Evolutionary conservation across 2,329 filamentous ascomycete genomes (phyloP), one percentile per base, ranked within the genome.

Genomic region (Colletotrichum sp.): DNA sequence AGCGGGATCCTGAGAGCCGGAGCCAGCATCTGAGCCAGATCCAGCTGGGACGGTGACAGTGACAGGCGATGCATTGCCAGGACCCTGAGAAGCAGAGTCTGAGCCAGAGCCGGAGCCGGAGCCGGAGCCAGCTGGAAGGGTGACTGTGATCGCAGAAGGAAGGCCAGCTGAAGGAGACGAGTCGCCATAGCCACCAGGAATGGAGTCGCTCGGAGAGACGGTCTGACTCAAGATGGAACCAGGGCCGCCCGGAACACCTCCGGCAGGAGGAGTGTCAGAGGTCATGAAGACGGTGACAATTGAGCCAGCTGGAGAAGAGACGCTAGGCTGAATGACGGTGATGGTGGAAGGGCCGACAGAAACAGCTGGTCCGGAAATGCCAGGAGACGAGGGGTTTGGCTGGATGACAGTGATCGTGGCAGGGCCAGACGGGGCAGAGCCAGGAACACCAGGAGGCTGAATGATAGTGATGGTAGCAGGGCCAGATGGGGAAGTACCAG

Each of bases 131-230:
- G 58, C 58, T n/a, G 58, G 30, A 15, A 32, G 15, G 26, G 58
- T 61, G n/a, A 36, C 12, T 10, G 58, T 61, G 58, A 61, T 12
- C 32, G 58, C 58, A n/a, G 58, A 32, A 6, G 58, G 28, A 21
- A 61, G n/a, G 8, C 58, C 30, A 61, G 58, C 58, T 15, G 58
- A 24, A 13, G 65, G 56, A 26, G 24, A 32, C 13, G 70, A 24
- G n/a, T 61, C 73, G 18, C 64, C 70, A 21, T 76, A 76, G 24
- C 73, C 21, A 13, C 70, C 73, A 4, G 70, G 70, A 18, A 76
- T 32, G 30, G 65, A n/a, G 48, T 56, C 43, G 65, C 48, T 67
- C 15, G 36, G 48, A 26, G 38, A 8, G 55, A 32, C 4, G 10
- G 65, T 67, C 21, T 56, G 65, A 12, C 16, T 48, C 34, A 32